These are phyloP conservation scores for Berberis thunbergii DNA, from an alignment of 164 flowering plant genomes.

Conservation along the genomic window DNA sequence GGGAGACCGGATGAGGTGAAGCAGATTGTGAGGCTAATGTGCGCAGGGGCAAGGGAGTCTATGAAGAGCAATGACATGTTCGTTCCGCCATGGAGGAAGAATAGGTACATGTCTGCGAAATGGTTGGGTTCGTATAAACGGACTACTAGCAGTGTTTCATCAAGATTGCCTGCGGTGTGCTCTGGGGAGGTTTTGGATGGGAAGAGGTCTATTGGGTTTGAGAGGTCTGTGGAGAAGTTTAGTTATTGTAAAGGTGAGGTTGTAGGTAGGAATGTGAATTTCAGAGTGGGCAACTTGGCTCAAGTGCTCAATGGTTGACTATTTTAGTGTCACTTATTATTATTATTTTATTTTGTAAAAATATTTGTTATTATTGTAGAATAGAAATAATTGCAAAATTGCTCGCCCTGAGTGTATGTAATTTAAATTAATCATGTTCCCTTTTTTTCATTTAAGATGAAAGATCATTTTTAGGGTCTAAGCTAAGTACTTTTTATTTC, in stretches of 20 bases:
- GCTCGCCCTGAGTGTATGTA: no score
- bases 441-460: no score
- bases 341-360: neutral
- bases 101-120: slow-evolving; percentile 57
- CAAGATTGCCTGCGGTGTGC: neutral
- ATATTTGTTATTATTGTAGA: no score
- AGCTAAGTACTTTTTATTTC: no score
- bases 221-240: slow-evolving; percentile 6
- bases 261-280: slow-evolving; percentile 8
- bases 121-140: slow-evolving; percentile 63
- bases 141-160: slow-evolving; percentile 24
- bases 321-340: neutral
- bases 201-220: slow-evolving; percentile 34
- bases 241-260: slow-evolving; percentile 25
- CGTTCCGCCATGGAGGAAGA: slow-evolving; percentile 83
- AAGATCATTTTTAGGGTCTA: no score
- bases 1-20: slow-evolving; percentile 43
- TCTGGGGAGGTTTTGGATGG: neutral
- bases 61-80: slow-evolving; percentile 41
- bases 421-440: no score
- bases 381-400: no score
- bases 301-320: slow-evolving; percentile 17
- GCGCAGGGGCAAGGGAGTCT: slow-evolving; percentile 45
- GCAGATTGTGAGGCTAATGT: slow-evolving; percentile 53
- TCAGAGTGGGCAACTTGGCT: slow-evolving; percentile 32